Conservation (phyloP, 768 basidiomycete species). For the Trametes cingulata region DNA sequence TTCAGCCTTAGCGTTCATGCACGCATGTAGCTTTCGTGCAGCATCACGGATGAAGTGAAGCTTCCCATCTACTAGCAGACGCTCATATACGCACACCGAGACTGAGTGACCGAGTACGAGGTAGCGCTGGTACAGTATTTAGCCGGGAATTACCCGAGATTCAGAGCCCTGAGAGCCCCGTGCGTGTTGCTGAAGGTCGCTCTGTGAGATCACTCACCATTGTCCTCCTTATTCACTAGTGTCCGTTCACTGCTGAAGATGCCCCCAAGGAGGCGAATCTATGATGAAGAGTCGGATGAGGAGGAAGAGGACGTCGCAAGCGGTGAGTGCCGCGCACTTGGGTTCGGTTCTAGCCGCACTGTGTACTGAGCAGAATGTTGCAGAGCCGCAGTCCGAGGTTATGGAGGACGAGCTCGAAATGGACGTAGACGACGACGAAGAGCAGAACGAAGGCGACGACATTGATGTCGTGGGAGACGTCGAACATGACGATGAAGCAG, state of each 20-base stretch:
- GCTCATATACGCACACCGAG: too few relatives aligned
- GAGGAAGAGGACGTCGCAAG: slow-evolving; percentile 21
- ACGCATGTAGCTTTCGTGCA: too few relatives aligned
- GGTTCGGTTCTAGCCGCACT: neutral
- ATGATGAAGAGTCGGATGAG: slow-evolving; percentile 21
- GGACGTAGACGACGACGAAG: slow-evolving; percentile 39
- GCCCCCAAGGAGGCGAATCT: slow-evolving; percentile 18
- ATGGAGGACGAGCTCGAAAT: slow-evolving; percentile 43
- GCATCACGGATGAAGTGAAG: too few relatives aligned
- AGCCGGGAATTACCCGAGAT: too few relatives aligned
- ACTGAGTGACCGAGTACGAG: too few relatives aligned
- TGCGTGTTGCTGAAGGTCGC: neutral
- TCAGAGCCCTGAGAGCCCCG: too few relatives aligned
- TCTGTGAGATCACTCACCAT: neutral
- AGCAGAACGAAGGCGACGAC: slow-evolving; percentile 25
- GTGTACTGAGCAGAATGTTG: neutral
- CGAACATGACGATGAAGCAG: slow-evolving; percentile 30
- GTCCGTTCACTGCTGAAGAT: neutral
- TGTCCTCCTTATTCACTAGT: too few relatives aligned
- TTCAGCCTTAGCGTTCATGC: too few relatives aligned
- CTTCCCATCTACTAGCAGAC: too few relatives aligned
- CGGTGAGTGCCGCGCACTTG: slow-evolving; percentile 13
- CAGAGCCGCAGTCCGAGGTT: slow-evolving; percentile 34
- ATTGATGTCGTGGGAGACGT: slow-evolving; percentile 31
- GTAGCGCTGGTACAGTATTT: too few relatives aligned